phyloP scores from a whole-genome alignment of 2,329 filamentous ascomycete species.

The Cladosporium cucumerinum region DNA sequence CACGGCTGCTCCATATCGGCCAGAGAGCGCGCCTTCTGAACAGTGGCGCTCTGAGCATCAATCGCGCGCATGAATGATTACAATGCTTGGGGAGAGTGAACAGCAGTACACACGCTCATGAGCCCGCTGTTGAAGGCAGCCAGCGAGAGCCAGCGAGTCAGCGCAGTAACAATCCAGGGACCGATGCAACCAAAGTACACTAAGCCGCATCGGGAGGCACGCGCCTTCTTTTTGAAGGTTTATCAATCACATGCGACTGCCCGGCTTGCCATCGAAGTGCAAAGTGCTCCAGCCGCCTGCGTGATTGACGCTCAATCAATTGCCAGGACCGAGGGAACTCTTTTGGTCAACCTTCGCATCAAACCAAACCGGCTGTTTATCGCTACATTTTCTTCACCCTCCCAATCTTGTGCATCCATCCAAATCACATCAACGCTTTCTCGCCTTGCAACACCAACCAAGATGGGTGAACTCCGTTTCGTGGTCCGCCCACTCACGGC shows the following conservation, averaged over 20 bases:
- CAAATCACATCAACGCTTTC: not conserved
- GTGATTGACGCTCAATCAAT: not conserved
- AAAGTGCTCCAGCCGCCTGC: not conserved
- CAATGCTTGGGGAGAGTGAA: not conserved
- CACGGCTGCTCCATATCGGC: slow-evolving; percentile 15
- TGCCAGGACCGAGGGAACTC: not conserved
- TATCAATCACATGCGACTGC: not conserved
- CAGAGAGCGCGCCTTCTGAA: slow-evolving; percentile 14
- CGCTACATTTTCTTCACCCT: not conserved
- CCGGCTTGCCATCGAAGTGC: not conserved
- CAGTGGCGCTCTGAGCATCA: slow-evolving; percentile 26
- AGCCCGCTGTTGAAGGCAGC: not conserved
- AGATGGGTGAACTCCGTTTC: slow-evolving; percentile 35
- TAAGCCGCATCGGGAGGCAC: not conserved
- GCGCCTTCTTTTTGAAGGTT: slow-evolving; percentile 6
- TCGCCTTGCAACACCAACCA: not conserved
- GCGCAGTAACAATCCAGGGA: no score
- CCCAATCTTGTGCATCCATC: not conserved
- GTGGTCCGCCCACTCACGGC: slow-evolving; percentile 50
- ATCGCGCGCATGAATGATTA: slow-evolving; percentile 19
- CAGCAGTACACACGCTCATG: not conserved
- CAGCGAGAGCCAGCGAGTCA: not conserved
- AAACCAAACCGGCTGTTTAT: not conserved
- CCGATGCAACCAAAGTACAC: not conserved
- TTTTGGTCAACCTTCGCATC: not conserved